Conservation (phyloP, 345 rosid genomes). For the Trapa bicornis region DNA sequence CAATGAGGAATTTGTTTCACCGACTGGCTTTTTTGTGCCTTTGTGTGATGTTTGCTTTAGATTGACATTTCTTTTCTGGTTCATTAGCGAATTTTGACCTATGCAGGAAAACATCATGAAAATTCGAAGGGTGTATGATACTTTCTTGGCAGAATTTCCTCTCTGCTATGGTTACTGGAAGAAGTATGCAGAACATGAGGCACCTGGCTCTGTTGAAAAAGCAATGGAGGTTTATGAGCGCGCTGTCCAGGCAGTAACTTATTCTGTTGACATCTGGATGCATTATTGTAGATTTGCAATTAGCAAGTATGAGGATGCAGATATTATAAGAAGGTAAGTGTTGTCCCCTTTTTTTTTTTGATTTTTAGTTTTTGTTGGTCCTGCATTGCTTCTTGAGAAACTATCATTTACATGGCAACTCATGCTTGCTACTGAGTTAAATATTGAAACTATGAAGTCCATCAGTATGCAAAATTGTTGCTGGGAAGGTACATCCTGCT, state of each 20-base stretch:
- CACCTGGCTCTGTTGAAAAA: constrained; percentile 80
- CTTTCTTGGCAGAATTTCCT: constrained; percentile 86
- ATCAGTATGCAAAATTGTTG: constrained; percentile 81
- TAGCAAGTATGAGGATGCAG: constrained; percentile 85
- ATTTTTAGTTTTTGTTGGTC: constrained; percentile 18
- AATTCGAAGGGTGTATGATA: constrained; percentile 76
- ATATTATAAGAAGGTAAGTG: constrained; percentile 79
- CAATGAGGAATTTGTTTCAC: too few species aligned
- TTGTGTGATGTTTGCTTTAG: not conserved
- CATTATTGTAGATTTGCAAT: constrained; percentile 76
- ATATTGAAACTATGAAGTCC: constrained; percentile 57
- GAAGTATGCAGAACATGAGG: constrained; percentile 96
- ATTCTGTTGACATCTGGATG: constrained; percentile 97
- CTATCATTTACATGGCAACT: constrained; percentile 28
- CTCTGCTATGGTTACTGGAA: constrained; percentile 99
- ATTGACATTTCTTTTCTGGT: not conserved
- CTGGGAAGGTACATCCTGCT: constrained; percentile 81
- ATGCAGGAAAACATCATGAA: constrained; percentile 72
- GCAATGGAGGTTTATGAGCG: constrained; percentile 93
- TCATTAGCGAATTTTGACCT: not conserved
- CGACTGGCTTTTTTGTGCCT: not conserved
- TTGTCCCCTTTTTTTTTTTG: constrained; percentile 10
- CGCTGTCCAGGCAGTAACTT: constrained; percentile 85
- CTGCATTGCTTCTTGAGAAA: constrained; percentile 22
- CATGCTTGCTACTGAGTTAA: constrained; percentile 30